phyloP scores from a whole-genome alignment of 1,139 yeast genomes.

The Tardiomyces digboiensis region DNA sequence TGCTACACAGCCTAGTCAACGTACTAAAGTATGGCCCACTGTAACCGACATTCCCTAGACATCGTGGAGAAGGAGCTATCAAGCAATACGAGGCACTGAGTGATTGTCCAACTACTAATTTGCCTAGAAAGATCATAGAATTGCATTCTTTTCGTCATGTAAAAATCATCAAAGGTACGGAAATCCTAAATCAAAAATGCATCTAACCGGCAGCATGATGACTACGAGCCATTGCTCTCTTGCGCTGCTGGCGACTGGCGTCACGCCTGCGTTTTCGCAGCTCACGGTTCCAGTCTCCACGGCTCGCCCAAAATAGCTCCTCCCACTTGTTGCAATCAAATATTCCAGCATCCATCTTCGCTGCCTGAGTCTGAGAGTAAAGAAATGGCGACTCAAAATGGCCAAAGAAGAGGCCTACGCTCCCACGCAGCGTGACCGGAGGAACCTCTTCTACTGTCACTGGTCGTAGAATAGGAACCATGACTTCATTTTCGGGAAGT shows the following conservation, averaged over 20 bases:
- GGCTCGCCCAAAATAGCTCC: constrained; percentile 68
- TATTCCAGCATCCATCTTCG: constrained; percentile 34
- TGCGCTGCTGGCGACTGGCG: constrained; percentile 49
- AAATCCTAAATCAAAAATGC: not conserved
- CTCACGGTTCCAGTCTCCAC: constrained; percentile 74
- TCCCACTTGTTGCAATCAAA: constrained; percentile 49
- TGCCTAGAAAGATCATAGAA: too few species aligned
- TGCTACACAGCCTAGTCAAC: too few species aligned
- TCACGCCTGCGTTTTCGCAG: constrained; percentile 72
- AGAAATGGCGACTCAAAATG: constrained; percentile 83
- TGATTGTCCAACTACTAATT: too few species aligned
- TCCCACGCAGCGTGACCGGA: constrained; percentile 7
- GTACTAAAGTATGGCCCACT: too few species aligned
- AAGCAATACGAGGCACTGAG: too few species aligned
- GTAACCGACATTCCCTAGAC: too few species aligned
- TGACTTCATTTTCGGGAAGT: constrained; percentile 8
- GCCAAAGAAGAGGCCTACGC: constrained; percentile 66
- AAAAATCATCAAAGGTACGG: too few species aligned
- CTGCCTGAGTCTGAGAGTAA: constrained; percentile 71
- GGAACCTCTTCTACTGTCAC: constrained; percentile 3
- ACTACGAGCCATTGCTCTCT: constrained; percentile 17
- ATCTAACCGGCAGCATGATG: constrained; percentile 4
- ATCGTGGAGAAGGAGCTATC: too few species aligned
- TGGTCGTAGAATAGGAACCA: constrained; percentile 19
- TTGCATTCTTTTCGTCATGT: too few species aligned